phyloP scores from a whole-genome alignment of 805 yeast species.

The Yamadazyma kitorensis region DNA sequence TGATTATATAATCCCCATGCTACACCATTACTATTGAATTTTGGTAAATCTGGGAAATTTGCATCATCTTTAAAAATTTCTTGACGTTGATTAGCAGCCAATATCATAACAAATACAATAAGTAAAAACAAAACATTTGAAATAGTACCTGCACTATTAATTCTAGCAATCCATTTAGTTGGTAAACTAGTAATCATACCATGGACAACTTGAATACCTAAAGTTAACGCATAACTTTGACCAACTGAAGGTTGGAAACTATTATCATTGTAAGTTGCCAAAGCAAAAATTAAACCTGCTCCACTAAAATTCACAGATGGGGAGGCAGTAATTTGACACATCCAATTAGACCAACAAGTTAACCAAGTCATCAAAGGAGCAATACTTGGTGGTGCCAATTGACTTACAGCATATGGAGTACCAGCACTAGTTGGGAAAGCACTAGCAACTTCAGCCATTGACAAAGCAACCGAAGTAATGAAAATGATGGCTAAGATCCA shows the following conservation, averaged over 20 bases:
- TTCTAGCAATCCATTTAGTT: slow-evolving; percentile 50
- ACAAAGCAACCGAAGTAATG: slow-evolving; percentile 54
- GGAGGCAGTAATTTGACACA: slow-evolving; percentile 60
- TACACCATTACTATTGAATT: slow-evolving; percentile 45
- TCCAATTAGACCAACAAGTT: slow-evolving; percentile 64
- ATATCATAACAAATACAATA: slow-evolving; percentile 51
- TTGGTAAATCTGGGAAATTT: slow-evolving; percentile 23
- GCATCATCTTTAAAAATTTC: slow-evolving; percentile 16
- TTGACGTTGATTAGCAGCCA: slow-evolving; percentile 49
- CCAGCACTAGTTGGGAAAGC: slow-evolving; percentile 71
- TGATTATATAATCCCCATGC: slow-evolving; percentile 59
- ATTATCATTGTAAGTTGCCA: slow-evolving; percentile 39
- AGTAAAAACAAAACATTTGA: slow-evolving; percentile 48
- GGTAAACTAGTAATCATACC: slow-evolving; percentile 51
- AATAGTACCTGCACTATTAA: slow-evolving; percentile 50
- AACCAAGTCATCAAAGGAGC: slow-evolving; percentile 58
- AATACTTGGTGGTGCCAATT: slow-evolving; percentile 53
- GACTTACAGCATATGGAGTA: slow-evolving; percentile 64
- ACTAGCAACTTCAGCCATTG: slow-evolving; percentile 63
- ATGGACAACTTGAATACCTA: slow-evolving; percentile 49
- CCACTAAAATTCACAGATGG: slow-evolving; percentile 60
- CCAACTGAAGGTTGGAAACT: slow-evolving; percentile 44
- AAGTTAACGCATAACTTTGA: slow-evolving; percentile 49
- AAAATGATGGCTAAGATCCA: slow-evolving; percentile 57
- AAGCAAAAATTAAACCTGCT: slow-evolving; percentile 55